Percentiles rank a stretch among this genome's conserved stretches.
Conservation (phyloP, 2,329 filamentous ascomycete species). For the Trichophyton simii region DNA sequence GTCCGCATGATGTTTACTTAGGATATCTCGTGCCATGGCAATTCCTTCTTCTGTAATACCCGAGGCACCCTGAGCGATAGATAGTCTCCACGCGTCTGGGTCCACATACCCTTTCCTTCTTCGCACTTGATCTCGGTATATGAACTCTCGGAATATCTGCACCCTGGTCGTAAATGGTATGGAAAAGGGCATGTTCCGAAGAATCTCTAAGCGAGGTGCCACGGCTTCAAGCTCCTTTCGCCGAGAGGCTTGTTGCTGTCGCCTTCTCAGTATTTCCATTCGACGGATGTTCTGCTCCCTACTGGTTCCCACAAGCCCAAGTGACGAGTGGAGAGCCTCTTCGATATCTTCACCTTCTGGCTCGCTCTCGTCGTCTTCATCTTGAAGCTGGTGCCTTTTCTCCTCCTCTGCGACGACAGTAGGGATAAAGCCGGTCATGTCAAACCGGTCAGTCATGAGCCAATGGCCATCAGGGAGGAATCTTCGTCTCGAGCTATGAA, state of each 20-base stretch:
- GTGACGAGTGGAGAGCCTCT: slow-evolving; percentile 23
- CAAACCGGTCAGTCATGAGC: slow-evolving; percentile 80
- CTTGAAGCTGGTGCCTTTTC: slow-evolving; percentile 54
- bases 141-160: slow-evolving; percentile 84
- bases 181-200: slow-evolving; percentile 93
- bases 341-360: slow-evolving; percentile 26
- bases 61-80: slow-evolving; percentile 37
- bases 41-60: slow-evolving; percentile 30
- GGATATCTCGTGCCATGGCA: slow-evolving; percentile 27
- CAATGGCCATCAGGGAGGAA: slow-evolving; percentile 80
- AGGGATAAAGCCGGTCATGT: slow-evolving; percentile 77
- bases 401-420: slow-evolving; percentile 83
- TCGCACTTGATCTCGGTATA: slow-evolving; percentile 66
- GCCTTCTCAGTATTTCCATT: slow-evolving; percentile 50
- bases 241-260: slow-evolving; percentile 54
- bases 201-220: slow-evolving; percentile 73
- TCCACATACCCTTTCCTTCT: slow-evolving; percentile 57
- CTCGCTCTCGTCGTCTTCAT: slow-evolving; percentile 42
- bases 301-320: slow-evolving; percentile 43
- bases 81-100: slow-evolving; percentile 61
- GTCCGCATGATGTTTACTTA: slow-evolving; percentile 57
- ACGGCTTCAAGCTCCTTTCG: slow-evolving; percentile 64
- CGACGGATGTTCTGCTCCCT: slow-evolving; percentile 50
- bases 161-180: slow-evolving; percentile 88
- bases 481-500: slow-evolving; percentile 54